These are phyloP conservation scores for California macrophylla DNA, from an alignment of 441 rosid genomes.

Conservation along the genomic window DNA sequence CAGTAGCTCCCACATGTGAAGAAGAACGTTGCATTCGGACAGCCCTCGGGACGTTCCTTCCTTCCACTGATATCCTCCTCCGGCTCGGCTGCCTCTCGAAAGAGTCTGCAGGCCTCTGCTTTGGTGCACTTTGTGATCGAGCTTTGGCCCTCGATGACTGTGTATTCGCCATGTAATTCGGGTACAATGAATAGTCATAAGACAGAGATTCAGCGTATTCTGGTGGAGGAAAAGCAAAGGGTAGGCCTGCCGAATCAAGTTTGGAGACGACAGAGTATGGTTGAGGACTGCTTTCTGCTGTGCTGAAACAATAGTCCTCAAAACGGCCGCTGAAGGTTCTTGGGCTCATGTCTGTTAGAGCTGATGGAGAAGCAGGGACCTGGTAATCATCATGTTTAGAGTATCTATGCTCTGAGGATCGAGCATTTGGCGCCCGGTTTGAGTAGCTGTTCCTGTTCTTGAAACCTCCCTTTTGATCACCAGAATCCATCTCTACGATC, in stretches of 20 bases:
- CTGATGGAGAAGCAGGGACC: constrained; percentile 53
- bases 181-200: constrained; percentile 23
- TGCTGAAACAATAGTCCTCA: constrained; percentile 50
- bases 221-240: constrained; percentile 21
- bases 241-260: constrained; percentile 33
- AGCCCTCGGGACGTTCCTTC: constrained; percentile 38
- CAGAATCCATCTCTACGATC: constrained; percentile 71
- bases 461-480: constrained; percentile 29
- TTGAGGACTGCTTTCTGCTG: constrained; percentile 50
- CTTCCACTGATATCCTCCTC: constrained; percentile 43
- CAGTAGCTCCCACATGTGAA: constrained; percentile 34
- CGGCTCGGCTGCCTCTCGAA: constrained; percentile 42
- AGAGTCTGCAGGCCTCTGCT: constrained; percentile 40
- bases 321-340: constrained; percentile 56
- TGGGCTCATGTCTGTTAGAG: constrained; percentile 61
- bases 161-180: constrained; percentile 64
- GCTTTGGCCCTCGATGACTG: constrained; percentile 57
- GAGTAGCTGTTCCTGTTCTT: constrained; percentile 40
- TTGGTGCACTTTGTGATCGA: constrained; percentile 56
- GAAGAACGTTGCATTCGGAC: no score
- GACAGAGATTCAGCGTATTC: constrained; percentile 4
- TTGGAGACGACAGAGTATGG: constrained; percentile 25
- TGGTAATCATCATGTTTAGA: constrained; percentile 15
- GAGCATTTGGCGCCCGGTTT: constrained; percentile 23
- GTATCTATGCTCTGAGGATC: constrained; percentile 26